phyloP scores from a whole-genome alignment of 108 stramenopile species.

The Stephanodiscus minutulus region DNA sequence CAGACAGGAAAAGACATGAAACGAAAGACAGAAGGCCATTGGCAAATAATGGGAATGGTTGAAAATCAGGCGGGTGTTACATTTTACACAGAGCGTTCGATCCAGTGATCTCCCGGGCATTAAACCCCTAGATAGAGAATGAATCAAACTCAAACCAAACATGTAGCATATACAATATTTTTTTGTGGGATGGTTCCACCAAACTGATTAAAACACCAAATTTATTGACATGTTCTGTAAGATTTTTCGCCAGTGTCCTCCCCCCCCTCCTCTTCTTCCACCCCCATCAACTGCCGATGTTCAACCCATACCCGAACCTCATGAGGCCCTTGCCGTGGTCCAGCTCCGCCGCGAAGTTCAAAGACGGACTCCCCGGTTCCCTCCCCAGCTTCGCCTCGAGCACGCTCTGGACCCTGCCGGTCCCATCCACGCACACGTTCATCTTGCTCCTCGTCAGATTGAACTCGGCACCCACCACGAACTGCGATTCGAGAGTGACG shows the following conservation, averaged over 20 bases:
- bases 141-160: too few relatives aligned
- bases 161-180: too few relatives aligned
- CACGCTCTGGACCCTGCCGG: conserved; percentile 64
- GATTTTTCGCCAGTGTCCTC: background rate
- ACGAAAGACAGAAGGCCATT: too few relatives aligned
- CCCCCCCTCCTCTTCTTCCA: background rate
- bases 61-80: too few relatives aligned
- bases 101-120: too few relatives aligned
- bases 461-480: conserved; percentile 84
- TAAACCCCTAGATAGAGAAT: too few relatives aligned
- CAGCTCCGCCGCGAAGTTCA: conserved; percentile 74
- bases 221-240: too few relatives aligned
- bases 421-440: conserved; percentile 70
- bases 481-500: conserved; percentile 63
- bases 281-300: conserved; percentile 54
- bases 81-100: too few relatives aligned
- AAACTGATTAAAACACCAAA: too few relatives aligned
- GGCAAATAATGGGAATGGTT: too few relatives aligned
- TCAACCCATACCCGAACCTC: conserved; percentile 85
- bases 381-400: conserved; percentile 82
- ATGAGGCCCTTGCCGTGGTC: conserved; percentile 79
- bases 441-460: conserved; percentile 75
- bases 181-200: too few relatives aligned
- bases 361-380: conserved; percentile 68
- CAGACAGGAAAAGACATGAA: too few relatives aligned